Conservation (phyloP, 805 yeast genomes). For the Brettanomyces nanus region DNA sequence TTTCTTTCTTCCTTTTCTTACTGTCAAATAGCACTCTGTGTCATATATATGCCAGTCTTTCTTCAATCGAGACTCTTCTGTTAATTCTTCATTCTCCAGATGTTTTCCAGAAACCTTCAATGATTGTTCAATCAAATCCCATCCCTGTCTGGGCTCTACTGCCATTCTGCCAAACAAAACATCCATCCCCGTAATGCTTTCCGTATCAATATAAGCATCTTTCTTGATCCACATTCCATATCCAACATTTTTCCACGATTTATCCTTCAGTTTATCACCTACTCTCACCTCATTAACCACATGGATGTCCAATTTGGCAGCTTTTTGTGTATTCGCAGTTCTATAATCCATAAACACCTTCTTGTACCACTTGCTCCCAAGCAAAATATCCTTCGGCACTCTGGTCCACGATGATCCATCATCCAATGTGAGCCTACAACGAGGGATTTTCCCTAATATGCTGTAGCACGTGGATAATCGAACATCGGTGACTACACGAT, state of each 20-base stretch:
- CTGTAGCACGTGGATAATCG: background rate
- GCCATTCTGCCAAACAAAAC: constrained; percentile 67
- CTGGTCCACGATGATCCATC: constrained; percentile 1
- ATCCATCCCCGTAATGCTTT: constrained; percentile 51
- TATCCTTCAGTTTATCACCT: background rate
- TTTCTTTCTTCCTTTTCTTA: constrained; percentile 2
- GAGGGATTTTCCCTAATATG: background rate
- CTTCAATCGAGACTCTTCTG: background rate
- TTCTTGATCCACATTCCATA: constrained; percentile 55
- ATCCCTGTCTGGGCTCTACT: constrained; percentile 68
- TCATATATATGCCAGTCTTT: constrained; percentile 11
- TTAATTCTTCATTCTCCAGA: constrained; percentile 7
- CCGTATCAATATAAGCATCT: constrained; percentile 28
- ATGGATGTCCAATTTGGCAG: background rate
- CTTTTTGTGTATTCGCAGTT: background rate
- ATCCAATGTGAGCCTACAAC: background rate
- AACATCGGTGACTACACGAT: background rate
- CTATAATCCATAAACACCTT: constrained; percentile 3
- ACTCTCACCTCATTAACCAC: background rate
- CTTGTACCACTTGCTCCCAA: background rate
- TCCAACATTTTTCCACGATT: constrained; percentile 9
- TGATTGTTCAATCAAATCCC: constrained; percentile 35
- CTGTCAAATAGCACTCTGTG: constrained; percentile 8
- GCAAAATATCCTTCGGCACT: constrained; percentile 2
- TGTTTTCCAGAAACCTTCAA: constrained; percentile 4